These are phyloP conservation scores for Fragaria nilgerrensis DNA, from an alignment of 306 rosid genomes.

Conservation along the genomic window DNA sequence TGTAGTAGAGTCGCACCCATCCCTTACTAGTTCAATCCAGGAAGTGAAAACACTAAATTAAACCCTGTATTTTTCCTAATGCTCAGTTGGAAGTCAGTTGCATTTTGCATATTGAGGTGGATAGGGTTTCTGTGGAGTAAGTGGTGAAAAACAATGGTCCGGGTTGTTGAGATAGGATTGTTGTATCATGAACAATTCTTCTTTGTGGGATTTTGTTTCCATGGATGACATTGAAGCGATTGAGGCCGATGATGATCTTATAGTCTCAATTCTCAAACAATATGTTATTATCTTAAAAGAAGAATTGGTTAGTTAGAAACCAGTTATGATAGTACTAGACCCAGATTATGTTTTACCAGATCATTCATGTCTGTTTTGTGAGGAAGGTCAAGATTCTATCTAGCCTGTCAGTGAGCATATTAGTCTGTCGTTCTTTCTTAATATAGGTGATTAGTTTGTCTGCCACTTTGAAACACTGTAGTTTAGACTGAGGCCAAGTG, in stretches of 20 bases:
- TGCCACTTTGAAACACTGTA: slow-evolving; percentile 14
- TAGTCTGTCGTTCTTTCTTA: slow-evolving; percentile 11
- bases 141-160: not conserved
- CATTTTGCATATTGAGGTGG: not conserved
- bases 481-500: slow-evolving; percentile 15
- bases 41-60: not conserved
- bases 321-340: not conserved
- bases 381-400: slow-evolving; percentile 6
- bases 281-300: too few species aligned
- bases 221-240: not conserved
- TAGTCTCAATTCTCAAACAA: too few species aligned
- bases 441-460: slow-evolving; percentile 2
- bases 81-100: not conserved
- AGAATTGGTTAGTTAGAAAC: too few species aligned
- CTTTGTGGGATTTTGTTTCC: not conserved
- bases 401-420: not conserved
- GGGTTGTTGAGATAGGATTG: not conserved
- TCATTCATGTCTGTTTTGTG: not conserved
- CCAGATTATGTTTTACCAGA: not conserved
- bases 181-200: not conserved
- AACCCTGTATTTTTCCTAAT: not conserved
- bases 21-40: not conserved
- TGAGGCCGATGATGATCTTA: not conserved
- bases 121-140: not conserved
- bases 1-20: not conserved